Evolutionary conservation across 371 early-diverging fungal genomes (phyloP).

Genomic region (Catenaria anguillulae): DNA sequence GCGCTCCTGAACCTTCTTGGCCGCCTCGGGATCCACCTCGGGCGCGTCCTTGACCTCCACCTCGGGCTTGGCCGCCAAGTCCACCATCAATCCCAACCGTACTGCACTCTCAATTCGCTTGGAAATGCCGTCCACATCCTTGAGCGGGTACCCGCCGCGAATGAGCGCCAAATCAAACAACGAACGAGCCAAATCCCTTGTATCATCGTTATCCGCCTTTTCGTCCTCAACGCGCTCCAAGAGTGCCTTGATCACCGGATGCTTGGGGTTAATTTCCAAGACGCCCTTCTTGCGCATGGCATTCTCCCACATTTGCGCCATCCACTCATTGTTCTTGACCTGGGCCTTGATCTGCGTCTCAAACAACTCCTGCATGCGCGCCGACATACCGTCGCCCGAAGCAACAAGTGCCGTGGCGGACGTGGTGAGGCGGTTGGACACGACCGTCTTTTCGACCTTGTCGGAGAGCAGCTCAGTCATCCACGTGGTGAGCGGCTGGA

Average conservation of each 20-base stretch:
- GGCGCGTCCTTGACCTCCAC: conserved; percentile 5
- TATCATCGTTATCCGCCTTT: conserved; percentile 11
- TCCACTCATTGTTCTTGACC: conserved; percentile 35
- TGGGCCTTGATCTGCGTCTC: too few relatives aligned
- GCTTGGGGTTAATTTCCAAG: conserved; percentile 75
- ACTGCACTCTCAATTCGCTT: conserved; percentile 1
- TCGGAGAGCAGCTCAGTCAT: conserved; percentile 43
- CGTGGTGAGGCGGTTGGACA: conserved; percentile 57
- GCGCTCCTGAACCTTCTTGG: too few relatives aligned
- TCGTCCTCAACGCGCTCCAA: conserved; percentile 30
- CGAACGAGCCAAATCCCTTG: background rate
- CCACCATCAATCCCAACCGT: background rate
- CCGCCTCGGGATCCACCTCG: background rate
- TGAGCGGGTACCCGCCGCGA: conserved; percentile 1
- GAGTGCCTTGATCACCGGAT: conserved; percentile 44
- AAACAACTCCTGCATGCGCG: conserved; percentile 69
- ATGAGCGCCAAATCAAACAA: background rate
- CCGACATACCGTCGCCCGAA: conserved; percentile 54
- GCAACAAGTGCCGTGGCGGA: conserved; percentile 63
- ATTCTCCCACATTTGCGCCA: too few relatives aligned
- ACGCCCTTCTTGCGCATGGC: conserved; percentile 43
- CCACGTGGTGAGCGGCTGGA: conserved; percentile 48
- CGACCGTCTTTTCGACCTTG: conserved; percentile 51
- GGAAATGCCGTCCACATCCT: background rate
- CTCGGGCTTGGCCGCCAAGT: background rate